Evolutionary conservation across 148 eudicot species (phyloP).

Genomic region (Talinum fruticosum): DNA sequence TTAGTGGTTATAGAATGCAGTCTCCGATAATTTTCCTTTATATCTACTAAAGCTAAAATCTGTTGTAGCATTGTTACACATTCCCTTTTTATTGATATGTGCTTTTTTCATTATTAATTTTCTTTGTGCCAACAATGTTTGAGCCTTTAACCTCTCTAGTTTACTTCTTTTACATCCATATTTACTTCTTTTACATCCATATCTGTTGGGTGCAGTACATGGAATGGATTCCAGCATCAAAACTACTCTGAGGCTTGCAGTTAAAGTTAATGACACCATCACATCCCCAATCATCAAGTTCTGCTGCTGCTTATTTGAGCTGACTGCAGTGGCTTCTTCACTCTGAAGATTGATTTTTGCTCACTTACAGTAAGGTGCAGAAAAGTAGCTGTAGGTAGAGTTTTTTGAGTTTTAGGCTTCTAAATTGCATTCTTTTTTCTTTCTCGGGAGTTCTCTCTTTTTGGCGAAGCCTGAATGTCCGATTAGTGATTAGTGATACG

Average conservation of each 20-base stretch:
- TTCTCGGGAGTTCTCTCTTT: background rate
- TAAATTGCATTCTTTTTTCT: background rate
- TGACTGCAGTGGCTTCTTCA: background rate
- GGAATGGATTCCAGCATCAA: background rate
- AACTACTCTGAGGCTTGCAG: background rate
- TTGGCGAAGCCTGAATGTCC: background rate
- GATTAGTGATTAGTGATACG: background rate
- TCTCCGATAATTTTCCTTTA: too few species aligned
- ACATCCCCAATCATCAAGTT: background rate
- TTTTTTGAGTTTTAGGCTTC: background rate
- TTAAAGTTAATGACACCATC: background rate
- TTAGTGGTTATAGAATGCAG: too few species aligned
- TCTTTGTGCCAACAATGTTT: too few species aligned
- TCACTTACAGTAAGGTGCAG: conserved; percentile 6
- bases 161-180: background rate
- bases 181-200: background rate
- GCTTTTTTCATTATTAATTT: too few species aligned
- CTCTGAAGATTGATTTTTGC: conserved; percentile 4
- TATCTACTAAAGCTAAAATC: too few species aligned
- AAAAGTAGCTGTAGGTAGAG: background rate
- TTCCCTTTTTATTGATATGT: too few species aligned
- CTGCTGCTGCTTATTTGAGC: background rate
- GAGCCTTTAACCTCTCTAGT: background rate
- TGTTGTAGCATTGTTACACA: too few species aligned
- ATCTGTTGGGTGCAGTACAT: background rate